Percentiles rank a stretch among this genome's conserved stretches.
phyloP scores from a whole-genome alignment of 2,329 filamentous ascomycete species.

The Aphanocladium album region DNA sequence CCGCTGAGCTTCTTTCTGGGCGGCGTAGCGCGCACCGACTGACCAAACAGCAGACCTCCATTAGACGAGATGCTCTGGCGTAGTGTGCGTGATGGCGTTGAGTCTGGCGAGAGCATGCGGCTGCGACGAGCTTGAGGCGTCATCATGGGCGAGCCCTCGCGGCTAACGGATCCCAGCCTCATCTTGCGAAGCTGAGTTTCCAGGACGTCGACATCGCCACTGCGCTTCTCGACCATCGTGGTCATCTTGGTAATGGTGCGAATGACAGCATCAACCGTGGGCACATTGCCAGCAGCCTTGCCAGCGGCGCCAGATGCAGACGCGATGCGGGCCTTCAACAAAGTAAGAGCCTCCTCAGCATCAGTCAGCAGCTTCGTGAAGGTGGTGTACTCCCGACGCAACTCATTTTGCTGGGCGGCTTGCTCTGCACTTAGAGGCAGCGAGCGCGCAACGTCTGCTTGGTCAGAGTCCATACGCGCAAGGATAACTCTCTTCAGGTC shows the following conservation, averaged over 20 bases:
- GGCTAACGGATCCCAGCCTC: slow-evolving; percentile 43
- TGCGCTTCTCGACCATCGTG: slow-evolving; percentile 83
- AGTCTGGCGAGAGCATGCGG: slow-evolving; percentile 40
- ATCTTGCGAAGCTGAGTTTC: slow-evolving; percentile 81
- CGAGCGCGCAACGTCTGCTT: slow-evolving; percentile 57
- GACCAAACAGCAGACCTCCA: slow-evolving; percentile 36
- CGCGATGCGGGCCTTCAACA: slow-evolving; percentile 75
- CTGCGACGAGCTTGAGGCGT: slow-evolving; percentile 34
- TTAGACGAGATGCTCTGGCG: slow-evolving; percentile 33
- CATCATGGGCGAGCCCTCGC: slow-evolving; percentile 39
- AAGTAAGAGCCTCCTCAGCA: slow-evolving; percentile 71
- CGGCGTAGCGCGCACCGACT: slow-evolving; percentile 37
- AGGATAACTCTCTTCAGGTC: slow-evolving; percentile 74
- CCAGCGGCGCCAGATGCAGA: slow-evolving; percentile 46
- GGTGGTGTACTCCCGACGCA: slow-evolving; percentile 68
- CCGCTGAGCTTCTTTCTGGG: slow-evolving; percentile 59
- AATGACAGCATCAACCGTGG: slow-evolving; percentile 87
- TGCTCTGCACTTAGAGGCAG: slow-evolving; percentile 82
- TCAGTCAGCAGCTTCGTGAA: slow-evolving; percentile 72
- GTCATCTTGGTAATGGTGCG: slow-evolving; percentile 93
- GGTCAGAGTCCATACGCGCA: slow-evolving; percentile 62
- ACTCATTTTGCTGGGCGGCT: slow-evolving; percentile 73
- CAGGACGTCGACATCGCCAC: slow-evolving; percentile 82
- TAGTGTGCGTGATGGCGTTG: slow-evolving; percentile 35
- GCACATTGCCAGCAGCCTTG: slow-evolving; percentile 48